Evolutionary conservation across 345 rosid species (phyloP), one percentile per base, ranked within the genome.

Genomic region (Geranium brycei): DNA sequence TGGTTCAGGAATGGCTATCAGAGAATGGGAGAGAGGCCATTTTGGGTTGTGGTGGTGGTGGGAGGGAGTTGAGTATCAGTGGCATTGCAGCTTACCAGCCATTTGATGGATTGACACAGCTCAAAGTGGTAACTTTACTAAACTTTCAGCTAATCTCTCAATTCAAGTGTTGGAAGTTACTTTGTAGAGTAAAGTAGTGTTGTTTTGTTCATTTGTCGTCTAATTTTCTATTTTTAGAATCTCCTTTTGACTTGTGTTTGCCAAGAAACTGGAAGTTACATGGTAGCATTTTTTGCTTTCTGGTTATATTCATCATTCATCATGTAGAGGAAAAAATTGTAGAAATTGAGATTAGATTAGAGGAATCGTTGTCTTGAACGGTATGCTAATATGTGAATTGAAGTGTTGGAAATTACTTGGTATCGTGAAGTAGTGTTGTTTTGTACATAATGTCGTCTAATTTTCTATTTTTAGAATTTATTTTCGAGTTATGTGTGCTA

Each of bases 21-120:
- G 85, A 81, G 76, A 83, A 89, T 78, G 84, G 78, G 40, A 74
- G 64, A 18, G 78, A 73, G 76, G 82, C 82, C 16, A 68, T 82
- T 5, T 31, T 79, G 64, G 84, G 86, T 13, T 1, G 47, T 38
- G 47, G 47, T 38, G 47, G 47, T 38, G 53, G 53, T 57, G 74
- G 75, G 19, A 66, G 72, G 41, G 79, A 70, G 51, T 72, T 74
- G 78, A 78, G 71, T 75, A 75, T 82, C 51, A 69, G 81, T 71
- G 81, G 80, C 69, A 77, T 87, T 83, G 87, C 93, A 67, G 65
- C 79, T 71, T 87, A 84, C 69, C 91, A 77, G 68, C 91, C 95
- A 64, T 78, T 56, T 59, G 81, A 86, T 75, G 95, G 98, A 70
- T 69, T 81, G 69, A 78, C 75, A 82, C 81, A 89, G 63, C 79